A percentile compares a stretch with the other conserved stretches of the same genome.
Conservation (phyloP, 441 rosid genomes). For the Bocquillonia castaneifolia region DNA sequence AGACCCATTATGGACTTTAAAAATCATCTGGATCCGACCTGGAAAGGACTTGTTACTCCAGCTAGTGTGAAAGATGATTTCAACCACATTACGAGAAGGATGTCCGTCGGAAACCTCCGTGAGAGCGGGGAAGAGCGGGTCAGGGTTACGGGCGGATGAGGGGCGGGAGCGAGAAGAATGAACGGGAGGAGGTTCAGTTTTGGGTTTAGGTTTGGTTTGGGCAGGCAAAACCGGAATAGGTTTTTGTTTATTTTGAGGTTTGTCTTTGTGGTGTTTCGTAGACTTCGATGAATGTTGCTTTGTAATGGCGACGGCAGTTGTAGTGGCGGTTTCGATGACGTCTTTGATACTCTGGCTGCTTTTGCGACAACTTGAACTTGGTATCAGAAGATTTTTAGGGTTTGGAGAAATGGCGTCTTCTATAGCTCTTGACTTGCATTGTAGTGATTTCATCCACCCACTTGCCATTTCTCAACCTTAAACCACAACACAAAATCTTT, state of each 20-base stretch:
- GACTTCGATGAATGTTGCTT: constrained; percentile 24
- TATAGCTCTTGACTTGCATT: constrained; percentile 79
- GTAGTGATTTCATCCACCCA: constrained; percentile 82
- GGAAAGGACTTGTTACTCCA: constrained; percentile 71
- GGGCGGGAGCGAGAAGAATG: constrained; percentile 27
- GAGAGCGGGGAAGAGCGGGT: constrained; percentile 49
- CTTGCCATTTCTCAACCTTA: constrained; percentile 56
- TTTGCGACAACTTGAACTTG: constrained; percentile 63
- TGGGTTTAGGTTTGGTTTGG: constrained; percentile 20
- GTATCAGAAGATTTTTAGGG: constrained; percentile 35
- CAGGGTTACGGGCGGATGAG: constrained; percentile 41
- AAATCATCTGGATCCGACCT: constrained; percentile 79
- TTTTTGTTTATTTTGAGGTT: background rate
- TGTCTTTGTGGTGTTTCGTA: constrained; percentile 13
- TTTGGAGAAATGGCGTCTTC: constrained; percentile 65
- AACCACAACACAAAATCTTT: too few relatives aligned
- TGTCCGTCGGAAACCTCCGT: constrained; percentile 82
- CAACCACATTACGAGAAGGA: constrained; percentile 84
- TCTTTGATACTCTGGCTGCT: constrained; percentile 58
- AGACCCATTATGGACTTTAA: constrained; percentile 80
- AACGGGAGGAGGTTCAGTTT: constrained; percentile 30
- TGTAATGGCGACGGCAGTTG: constrained; percentile 1
- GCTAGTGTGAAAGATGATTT: constrained; percentile 87
- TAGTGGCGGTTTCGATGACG: constrained; percentile 46
- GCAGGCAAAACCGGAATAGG: background rate